phyloP scores from a whole-genome alignment of 306 rosid genomes.

The Medicago lupulina region DNA sequence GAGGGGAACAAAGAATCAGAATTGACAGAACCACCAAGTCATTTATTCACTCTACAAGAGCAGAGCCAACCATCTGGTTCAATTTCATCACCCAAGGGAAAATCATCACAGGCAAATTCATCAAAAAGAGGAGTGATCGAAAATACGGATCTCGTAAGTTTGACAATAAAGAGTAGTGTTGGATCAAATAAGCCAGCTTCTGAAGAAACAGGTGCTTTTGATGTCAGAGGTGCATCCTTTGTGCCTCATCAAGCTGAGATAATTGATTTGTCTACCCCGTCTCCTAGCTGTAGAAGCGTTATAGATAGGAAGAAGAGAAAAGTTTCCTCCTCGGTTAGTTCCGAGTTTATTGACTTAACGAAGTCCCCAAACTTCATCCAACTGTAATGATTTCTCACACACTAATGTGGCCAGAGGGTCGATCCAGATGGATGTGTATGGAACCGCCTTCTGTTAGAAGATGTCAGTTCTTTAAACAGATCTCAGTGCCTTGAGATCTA shows the following conservation, averaged over 20 bases:
- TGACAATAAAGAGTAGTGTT: constrained; percentile 14
- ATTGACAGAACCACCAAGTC: constrained; percentile 34
- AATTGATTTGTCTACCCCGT: constrained; percentile 80
- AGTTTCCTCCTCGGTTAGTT: constrained; percentile 45
- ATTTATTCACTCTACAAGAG: constrained; percentile 38
- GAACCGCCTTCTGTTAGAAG: background rate
- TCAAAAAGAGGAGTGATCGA: constrained; percentile 37
- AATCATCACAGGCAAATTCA: constrained; percentile 32
- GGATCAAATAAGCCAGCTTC: constrained; percentile 42
- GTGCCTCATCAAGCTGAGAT: constrained; percentile 62
- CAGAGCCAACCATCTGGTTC: constrained; percentile 36
- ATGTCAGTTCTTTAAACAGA: background rate
- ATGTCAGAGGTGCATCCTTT: constrained; percentile 22
- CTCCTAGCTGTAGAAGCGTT: constrained; percentile 65
- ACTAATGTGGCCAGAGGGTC: constrained; percentile 20
- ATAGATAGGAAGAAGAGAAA: constrained; percentile 61
- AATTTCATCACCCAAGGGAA: constrained; percentile 22
- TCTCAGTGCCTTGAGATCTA: background rate
- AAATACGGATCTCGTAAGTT: constrained; percentile 19
- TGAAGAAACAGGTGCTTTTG: constrained; percentile 33
- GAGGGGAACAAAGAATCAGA: background rate
- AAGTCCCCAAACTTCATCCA: constrained; percentile 75
- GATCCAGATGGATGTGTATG: background rate
- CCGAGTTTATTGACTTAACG: constrained; percentile 74
- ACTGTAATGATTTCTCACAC: constrained; percentile 45